These are phyloP conservation scores for Mucor piriformis DNA, from an alignment of 371 early-diverging fungal genomes.

Conservation along the genomic window DNA sequence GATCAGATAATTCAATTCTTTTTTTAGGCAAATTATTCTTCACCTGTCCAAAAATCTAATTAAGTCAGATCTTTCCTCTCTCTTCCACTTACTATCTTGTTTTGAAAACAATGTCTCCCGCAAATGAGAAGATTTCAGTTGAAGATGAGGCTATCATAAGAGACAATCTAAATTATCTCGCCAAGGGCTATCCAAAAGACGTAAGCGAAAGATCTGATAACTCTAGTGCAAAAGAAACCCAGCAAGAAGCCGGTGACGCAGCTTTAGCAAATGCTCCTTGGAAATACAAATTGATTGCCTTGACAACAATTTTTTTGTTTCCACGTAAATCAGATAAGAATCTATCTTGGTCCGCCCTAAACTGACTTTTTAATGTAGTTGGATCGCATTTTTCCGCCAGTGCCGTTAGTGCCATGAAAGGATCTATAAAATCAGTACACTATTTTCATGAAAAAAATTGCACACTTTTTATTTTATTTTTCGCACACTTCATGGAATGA, in stretches of 20 bases:
- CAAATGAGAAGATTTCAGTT: neutral
- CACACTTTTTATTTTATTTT: no score
- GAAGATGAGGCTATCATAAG: neutral
- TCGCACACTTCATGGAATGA: no score
- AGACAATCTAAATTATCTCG: neutral
- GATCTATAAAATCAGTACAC: constrained; percentile 66
- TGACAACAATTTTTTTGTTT: constrained; percentile 40
- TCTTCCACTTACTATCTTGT: neutral
- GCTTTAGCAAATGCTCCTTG: constrained; percentile 44
- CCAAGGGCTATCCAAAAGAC: no score
- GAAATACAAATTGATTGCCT: constrained; percentile 42
- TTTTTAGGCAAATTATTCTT: neutral
- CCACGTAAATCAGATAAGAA: constrained; percentile 28
- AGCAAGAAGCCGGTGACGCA: constrained; percentile 33
- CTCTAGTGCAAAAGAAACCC: neutral
- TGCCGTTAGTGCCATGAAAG: constrained; percentile 70
- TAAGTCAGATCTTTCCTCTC: neutral
- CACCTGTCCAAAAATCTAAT: no score
- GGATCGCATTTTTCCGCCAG: constrained; percentile 77
- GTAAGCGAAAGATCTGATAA: neutral
- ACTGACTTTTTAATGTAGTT: constrained; percentile 40
- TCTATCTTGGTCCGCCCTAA: neutral
- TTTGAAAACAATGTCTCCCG: neutral
- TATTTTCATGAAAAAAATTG: no score
- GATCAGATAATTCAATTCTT: neutral